phyloP scores from a whole-genome alignment of 345 rosid genomes.

The Syzygium oleosum region DNA sequence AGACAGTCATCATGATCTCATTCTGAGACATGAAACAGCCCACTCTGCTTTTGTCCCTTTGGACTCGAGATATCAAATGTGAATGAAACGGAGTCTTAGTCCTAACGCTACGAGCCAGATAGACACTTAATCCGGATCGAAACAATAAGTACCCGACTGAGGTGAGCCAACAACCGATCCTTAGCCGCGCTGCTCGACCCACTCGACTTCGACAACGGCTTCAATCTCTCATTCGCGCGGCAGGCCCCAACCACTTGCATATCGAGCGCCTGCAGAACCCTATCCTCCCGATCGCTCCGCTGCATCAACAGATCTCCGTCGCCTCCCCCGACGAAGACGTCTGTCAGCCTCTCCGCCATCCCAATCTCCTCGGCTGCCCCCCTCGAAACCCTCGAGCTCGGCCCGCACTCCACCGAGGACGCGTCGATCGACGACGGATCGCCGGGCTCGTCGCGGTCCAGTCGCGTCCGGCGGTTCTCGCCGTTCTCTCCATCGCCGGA shows the following conservation, averaged over 20 bases:
- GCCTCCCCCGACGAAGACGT: conserved; percentile 21
- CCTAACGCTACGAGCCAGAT: neutral
- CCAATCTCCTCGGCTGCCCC: conserved; percentile 4
- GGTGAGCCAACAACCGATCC: conserved; percentile 68
- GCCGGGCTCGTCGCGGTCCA: too few relatives aligned
- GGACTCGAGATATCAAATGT: conserved; percentile 95
- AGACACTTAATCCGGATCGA: neutral
- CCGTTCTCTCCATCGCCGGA: too few relatives aligned
- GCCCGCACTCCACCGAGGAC: conserved; percentile 24
- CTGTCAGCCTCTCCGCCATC: conserved; percentile 53
- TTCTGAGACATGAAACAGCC: conserved; percentile 93
- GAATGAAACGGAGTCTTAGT: too few relatives aligned
- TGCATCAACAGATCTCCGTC: conserved; percentile 25
- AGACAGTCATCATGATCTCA: conserved; percentile 96
- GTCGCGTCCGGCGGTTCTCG: too few relatives aligned
- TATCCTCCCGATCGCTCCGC: conserved; percentile 53
- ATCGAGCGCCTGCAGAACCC: conserved; percentile 79
- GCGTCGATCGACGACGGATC: conserved; percentile 1
- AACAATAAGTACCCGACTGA: conserved; percentile 59
- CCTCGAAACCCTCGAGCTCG: conserved; percentile 7
- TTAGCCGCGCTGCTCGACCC: conserved; percentile 6
- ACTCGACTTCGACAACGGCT: conserved; percentile 72
- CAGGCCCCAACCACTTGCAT: conserved; percentile 90
- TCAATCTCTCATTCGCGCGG: conserved; percentile 86
- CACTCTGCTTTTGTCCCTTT: conserved; percentile 90